phyloP scores from a whole-genome alignment of 257 asterid species.

The Solanum okadae region DNA sequence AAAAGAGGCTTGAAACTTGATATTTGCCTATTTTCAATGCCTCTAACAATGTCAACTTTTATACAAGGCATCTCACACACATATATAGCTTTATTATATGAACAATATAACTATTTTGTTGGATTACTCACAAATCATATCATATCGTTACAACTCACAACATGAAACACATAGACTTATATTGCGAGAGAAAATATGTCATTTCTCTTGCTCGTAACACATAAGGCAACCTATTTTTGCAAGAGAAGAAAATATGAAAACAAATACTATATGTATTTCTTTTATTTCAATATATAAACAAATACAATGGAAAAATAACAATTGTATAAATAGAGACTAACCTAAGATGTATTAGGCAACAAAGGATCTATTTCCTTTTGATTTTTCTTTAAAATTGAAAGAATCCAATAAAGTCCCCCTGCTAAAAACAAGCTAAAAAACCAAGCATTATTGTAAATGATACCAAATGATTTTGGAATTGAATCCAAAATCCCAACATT shows the following conservation, averaged over 20 bases:
- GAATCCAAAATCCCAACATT: constrained; percentile 53
- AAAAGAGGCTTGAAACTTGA: too few relatives aligned
- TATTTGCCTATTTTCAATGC: too few relatives aligned
- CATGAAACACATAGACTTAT: neutral
- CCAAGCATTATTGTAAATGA: constrained; percentile 79
- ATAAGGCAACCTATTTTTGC: neutral
- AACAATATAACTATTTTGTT: neutral
- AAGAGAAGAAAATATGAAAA: neutral
- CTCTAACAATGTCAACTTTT: too few relatives aligned
- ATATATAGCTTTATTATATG: neutral
- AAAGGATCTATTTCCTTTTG: constrained; percentile 18
- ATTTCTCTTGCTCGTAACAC: neutral
- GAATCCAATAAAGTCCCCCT: constrained; percentile 42
- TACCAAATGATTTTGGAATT: constrained; percentile 12
- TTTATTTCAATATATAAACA: neutral
- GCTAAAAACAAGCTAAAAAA: constrained; percentile 75
- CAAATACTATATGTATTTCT: neutral
- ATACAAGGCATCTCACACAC: neutral
- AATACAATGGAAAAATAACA: neutral
- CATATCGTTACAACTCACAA: neutral
- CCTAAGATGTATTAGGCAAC: constrained; percentile 20
- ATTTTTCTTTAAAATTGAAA: constrained; percentile 13
- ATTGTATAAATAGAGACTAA: neutral
- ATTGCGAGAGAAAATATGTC: neutral
- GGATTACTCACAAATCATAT: neutral